Evolutionary conservation across 805 yeast genomes (phyloP), one percentile per base, ranked within the genome.

Genomic region (Spathaspora boniae): DNA sequence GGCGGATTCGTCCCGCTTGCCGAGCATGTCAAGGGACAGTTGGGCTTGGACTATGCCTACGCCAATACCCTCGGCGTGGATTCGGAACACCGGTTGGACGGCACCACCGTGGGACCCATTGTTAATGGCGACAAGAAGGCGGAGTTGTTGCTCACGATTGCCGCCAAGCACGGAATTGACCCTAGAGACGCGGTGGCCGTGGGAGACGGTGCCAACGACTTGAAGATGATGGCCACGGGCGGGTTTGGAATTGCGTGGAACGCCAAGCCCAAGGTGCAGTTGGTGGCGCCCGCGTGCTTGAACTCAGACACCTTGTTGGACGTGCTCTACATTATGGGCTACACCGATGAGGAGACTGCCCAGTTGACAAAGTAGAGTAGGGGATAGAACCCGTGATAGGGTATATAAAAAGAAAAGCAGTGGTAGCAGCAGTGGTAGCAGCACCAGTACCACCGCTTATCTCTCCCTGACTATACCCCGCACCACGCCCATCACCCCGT

Each of bases 231-330:
- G 98, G 74, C 67, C 2, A 76, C 62, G 9, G 96, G 96, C 2
- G 98, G 98, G 0, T 84, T 78, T 55, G 98, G 98, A 15, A 70
- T 93, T 36, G 98, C 98, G 0, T 93, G 96, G 94, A 85, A 87
- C 56, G 99, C 98, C 15, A 93, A 93, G 57, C 97, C 98, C 16
- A 80, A 72, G 44, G 98, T 93, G 2, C 97, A 88, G 58, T 56
- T 62, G 39, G 65, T 68, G 45, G 98, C 98, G 0, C 96, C 96
- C 14, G 71, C 86, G 28, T 72, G 84, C 41, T 68, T 93, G 44
- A 93, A 93, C 56, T 69, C 91, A 0, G 65, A 70, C n/a, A 69
- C 83, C 4, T 70, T 93, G 55, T 67, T 68, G 42, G 96, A 91
- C 56, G 70, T 84, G 2, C 70, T 87, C 49, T 89, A 86, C 61